Percentiles rank a stretch among this genome's conserved stretches.
Conservation (phyloP, 2,329 filamentous ascomycete genomes). For the Ceratocystiopsis brevicomis region DNA sequence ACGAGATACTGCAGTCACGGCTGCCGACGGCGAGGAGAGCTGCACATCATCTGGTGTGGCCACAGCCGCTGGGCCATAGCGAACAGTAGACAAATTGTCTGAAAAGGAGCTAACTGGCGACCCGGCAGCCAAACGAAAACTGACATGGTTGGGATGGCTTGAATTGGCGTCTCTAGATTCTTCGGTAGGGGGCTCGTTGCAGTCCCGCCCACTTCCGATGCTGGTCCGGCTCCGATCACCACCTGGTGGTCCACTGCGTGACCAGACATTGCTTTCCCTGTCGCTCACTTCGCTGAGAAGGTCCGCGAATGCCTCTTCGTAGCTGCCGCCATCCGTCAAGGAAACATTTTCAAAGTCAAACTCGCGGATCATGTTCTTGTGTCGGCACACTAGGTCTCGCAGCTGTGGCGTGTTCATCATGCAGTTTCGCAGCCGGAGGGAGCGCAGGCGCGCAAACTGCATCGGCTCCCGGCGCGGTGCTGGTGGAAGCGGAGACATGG, state of each 20-base stretch:
- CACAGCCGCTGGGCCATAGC: slow-evolving; percentile 2
- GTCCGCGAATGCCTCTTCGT: slow-evolving; percentile 67
- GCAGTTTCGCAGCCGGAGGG: slow-evolving; percentile 54
- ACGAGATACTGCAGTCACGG: slow-evolving; percentile 32
- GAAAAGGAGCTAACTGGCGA: slow-evolving; percentile 8
- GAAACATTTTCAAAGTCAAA: slow-evolving; percentile 65
- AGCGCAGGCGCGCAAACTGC: slow-evolving; percentile 46
- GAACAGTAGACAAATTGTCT: not conserved
- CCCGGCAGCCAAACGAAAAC: slow-evolving; percentile 11
- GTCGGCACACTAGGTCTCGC: slow-evolving; percentile 44
- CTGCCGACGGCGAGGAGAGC: slow-evolving; percentile 30
- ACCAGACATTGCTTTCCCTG: slow-evolving; percentile 22
- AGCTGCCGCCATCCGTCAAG: slow-evolving; percentile 48
- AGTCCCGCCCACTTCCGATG: too few species aligned
- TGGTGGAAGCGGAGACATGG: slow-evolving; percentile 42
- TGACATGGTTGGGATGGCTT: slow-evolving; percentile 4
- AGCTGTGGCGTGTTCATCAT: slow-evolving; percentile 55
- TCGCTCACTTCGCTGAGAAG: slow-evolving; percentile 32
- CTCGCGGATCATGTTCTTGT: slow-evolving; percentile 50
- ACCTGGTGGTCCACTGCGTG: slow-evolving; percentile 10
- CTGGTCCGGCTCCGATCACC: too few species aligned
- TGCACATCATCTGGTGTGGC: slow-evolving; percentile 16
- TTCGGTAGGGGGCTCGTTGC: too few species aligned
- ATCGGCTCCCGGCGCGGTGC: slow-evolving; percentile 33
- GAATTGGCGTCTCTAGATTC: too few species aligned